A percentile compares a stretch with the other conserved stretches of the same genome.
phyloP scores from a whole-genome alignment of 106 monocot species.

The Iris macrosiphon region DNA sequence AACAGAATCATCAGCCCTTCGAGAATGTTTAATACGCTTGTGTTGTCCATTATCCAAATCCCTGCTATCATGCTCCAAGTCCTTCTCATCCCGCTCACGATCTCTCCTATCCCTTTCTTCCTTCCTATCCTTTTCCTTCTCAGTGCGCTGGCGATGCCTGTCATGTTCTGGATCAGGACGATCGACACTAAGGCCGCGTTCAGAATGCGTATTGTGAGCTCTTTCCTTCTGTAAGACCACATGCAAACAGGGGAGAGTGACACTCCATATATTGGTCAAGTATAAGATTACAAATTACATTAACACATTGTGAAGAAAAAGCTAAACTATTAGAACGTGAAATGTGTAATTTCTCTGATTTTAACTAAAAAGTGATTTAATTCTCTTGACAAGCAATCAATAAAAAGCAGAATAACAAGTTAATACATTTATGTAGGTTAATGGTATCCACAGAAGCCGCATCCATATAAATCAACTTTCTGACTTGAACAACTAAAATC shows the following conservation, averaged over 20 bases:
- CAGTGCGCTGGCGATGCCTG: slow-evolving; percentile 53
- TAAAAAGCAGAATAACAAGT: no score
- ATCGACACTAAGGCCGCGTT: slow-evolving; percentile 87
- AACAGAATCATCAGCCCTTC: slow-evolving; percentile 45
- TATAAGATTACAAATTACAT: neutral
- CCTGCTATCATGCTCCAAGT: slow-evolving; percentile 62
- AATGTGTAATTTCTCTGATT: no score
- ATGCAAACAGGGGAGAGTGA: neutral
- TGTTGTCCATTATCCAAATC: slow-evolving; percentile 39
- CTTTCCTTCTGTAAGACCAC: slow-evolving; percentile 60
- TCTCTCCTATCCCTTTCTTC: slow-evolving; percentile 74
- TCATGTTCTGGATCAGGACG: slow-evolving; percentile 80
- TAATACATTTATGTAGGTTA: no score
- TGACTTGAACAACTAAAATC: no score
- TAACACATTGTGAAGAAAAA: no score
- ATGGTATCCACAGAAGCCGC: no score
- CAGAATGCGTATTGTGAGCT: slow-evolving; percentile 38
- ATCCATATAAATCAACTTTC: no score
- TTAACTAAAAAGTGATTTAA: no score
- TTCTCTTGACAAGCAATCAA: no score
- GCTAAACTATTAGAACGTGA: no score
- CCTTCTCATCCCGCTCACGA: slow-evolving; percentile 64
- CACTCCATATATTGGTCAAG: neutral
- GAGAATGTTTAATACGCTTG: slow-evolving; percentile 41
- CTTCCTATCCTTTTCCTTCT: slow-evolving; percentile 81